A percentile compares a stretch with the other conserved stretches of the same genome.
Evolutionary conservation across 2,329 filamentous ascomycete genomes (phyloP).

Genomic region (Fusarium decemcellulare): DNA sequence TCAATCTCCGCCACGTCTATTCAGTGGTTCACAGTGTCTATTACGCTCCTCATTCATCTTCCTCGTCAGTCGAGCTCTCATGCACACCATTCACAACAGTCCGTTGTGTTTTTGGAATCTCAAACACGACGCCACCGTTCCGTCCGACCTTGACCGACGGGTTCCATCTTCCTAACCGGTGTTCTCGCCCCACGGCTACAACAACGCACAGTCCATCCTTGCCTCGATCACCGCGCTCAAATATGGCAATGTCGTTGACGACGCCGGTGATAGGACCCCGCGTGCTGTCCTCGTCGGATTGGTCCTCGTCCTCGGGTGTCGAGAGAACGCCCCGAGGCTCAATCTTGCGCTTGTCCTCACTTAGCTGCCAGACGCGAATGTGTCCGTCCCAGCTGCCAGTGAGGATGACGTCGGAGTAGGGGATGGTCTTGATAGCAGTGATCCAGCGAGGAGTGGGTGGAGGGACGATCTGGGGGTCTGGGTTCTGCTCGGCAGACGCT

Average conservation of each 20-base stretch:
- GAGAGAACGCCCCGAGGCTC: slow-evolving; percentile 80
- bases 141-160: slow-evolving; percentile 69
- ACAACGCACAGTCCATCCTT: slow-evolving; percentile 86
- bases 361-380: slow-evolving; percentile 87
- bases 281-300: slow-evolving; percentile 48
- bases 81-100: slow-evolving; percentile 52
- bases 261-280: slow-evolving; percentile 74
- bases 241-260: slow-evolving; percentile 89
- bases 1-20: slow-evolving; percentile 41
- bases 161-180: slow-evolving; percentile 88
- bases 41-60: slow-evolving; percentile 45
- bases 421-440: slow-evolving; percentile 87
- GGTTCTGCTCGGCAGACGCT: slow-evolving; percentile 79
- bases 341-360: slow-evolving; percentile 84
- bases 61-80: slow-evolving; percentile 41
- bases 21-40: slow-evolving; percentile 40
- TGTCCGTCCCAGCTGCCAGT: slow-evolving; percentile 94
- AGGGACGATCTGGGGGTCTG: slow-evolving; percentile 71
- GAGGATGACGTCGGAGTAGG: slow-evolving; percentile 91
- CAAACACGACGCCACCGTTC: slow-evolving; percentile 91
- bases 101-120: slow-evolving; percentile 71
- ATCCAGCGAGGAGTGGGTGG: slow-evolving; percentile 86
- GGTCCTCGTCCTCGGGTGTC: slow-evolving; percentile 43
- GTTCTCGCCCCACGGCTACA: slow-evolving; percentile 89
- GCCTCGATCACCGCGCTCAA: slow-evolving; percentile 85